These are phyloP conservation scores for Pulveroboletus ravenelii DNA, from an alignment of 768 basidiomycete genomes.

Conservation along the genomic window DNA sequence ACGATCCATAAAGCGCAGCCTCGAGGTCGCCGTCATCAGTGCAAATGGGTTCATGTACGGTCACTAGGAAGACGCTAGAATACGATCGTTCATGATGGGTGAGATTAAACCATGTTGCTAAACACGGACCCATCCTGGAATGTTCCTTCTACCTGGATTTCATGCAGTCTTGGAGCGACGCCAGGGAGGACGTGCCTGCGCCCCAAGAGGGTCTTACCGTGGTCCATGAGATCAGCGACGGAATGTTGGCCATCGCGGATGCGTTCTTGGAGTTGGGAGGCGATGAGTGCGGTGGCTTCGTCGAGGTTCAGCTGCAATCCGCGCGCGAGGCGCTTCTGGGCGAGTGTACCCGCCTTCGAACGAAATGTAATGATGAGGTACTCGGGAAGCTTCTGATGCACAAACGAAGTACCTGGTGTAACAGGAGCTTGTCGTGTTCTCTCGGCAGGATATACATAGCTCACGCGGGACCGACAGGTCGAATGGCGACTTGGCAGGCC, in stretches of 20 bases:
- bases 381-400: neutral
- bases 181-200: conserved; percentile 83
- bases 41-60: conserved; percentile 92
- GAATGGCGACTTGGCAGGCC: no score
- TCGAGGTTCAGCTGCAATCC: conserved; percentile 82
- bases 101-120: neutral
- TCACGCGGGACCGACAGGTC: no score
- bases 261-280: conserved; percentile 87
- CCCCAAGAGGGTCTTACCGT: conserved; percentile 86
- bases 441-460: conserved; percentile 69
- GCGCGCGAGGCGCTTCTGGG: conserved; percentile 93
- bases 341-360: conserved; percentile 73
- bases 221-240: conserved; percentile 89
- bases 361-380: neutral
- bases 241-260: conserved; percentile 87
- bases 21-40: conserved; percentile 72
- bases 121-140: conserved; percentile 72
- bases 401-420: conserved; percentile 52
- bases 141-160: conserved; percentile 93
- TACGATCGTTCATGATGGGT: neutral
- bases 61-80: conserved; percentile 79
- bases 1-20: conserved; percentile 92
- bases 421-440: conserved; percentile 69
- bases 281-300: conserved; percentile 87
- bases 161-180: conserved; percentile 70